These are phyloP conservation scores for Chaetomiaceae sp. DNA, from an alignment of 2,329 filamentous ascomycete genomes.

Conservation along the genomic window DNA sequence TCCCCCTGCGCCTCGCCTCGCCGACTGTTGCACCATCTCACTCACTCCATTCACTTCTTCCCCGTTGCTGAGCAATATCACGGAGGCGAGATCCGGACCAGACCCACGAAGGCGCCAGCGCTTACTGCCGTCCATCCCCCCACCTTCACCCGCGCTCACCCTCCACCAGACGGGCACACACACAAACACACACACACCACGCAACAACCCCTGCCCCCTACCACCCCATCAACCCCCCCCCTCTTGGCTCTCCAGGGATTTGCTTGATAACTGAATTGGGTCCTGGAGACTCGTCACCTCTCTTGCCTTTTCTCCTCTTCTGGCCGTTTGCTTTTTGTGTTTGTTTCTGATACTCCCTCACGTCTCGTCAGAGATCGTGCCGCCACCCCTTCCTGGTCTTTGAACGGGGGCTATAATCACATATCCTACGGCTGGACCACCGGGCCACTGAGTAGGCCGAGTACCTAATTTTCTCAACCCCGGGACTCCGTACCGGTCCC, in stretches of 20 bases:
- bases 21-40: constrained; percentile 5
- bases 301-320: constrained; percentile 9
- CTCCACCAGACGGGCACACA: constrained; percentile 4
- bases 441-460: constrained; percentile 10
- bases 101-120: constrained; percentile 17
- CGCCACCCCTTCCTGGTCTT: neutral
- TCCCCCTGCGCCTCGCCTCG: constrained; percentile 14
- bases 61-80: constrained; percentile 3
- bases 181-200: constrained; percentile 7
- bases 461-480: constrained; percentile 6
- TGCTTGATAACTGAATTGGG: constrained; percentile 15
- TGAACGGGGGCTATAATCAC: neutral
- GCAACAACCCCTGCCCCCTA: constrained; percentile 6
- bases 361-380: neutral
- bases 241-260: constrained; percentile 12
- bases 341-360: constrained; percentile 1
- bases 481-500: constrained; percentile 11
- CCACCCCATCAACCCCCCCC: constrained; percentile 11
- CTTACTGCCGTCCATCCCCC: constrained; percentile 16
- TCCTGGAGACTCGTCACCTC: constrained; percentile 22
- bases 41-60: neutral
- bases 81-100: constrained; percentile 2
- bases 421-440: constrained; percentile 6
- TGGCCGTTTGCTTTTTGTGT: constrained; percentile 4
- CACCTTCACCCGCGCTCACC: constrained; percentile 3